phyloP scores from a whole-genome alignment of 257 asterid species.

The Gentiana straminea region DNA sequence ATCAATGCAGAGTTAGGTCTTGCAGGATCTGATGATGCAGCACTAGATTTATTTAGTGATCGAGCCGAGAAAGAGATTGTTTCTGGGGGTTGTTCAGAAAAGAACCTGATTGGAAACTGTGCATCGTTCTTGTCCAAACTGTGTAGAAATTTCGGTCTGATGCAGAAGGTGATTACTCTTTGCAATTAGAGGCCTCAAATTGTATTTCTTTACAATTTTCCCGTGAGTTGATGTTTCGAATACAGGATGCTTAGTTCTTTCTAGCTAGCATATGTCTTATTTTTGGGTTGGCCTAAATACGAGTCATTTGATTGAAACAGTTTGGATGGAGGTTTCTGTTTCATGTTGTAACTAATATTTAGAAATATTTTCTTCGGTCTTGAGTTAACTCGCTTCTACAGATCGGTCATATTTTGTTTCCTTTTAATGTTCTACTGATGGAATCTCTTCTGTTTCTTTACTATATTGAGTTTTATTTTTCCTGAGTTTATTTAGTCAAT shows the following conservation, averaged over 20 bases:
- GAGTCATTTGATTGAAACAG: no score
- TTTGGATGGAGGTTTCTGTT: no score
- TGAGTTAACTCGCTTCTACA: neutral
- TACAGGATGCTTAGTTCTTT: no score
- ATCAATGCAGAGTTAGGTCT: conserved; percentile 86
- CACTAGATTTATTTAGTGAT: conserved; percentile 71
- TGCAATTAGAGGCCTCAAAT: neutral
- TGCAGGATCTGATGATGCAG: conserved; percentile 89
- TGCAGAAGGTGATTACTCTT: conserved; percentile 71
- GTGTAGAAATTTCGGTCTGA: conserved; percentile 74
- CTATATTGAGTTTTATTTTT: neutral
- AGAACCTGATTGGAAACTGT: conserved; percentile 78
- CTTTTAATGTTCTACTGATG: neutral
- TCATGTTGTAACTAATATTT: neutral
- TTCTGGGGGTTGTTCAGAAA: conserved; percentile 44
- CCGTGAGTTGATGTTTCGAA: no score
- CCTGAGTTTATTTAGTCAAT: conserved; percentile 1
- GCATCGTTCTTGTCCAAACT: conserved; percentile 64
- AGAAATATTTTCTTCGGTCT: neutral
- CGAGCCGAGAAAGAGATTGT: conserved; percentile 87
- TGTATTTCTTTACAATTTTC: neutral
- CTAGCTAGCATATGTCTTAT: no score
- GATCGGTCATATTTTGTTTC: neutral
- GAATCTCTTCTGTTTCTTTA: neutral
- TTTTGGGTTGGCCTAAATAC: no score